Percentiles rank a stretch among this genome's conserved stretches.
These are phyloP conservation scores for Cenchrus purpureus DNA, from an alignment of 176 grass and related monocot species.

Conservation along the genomic window DNA sequence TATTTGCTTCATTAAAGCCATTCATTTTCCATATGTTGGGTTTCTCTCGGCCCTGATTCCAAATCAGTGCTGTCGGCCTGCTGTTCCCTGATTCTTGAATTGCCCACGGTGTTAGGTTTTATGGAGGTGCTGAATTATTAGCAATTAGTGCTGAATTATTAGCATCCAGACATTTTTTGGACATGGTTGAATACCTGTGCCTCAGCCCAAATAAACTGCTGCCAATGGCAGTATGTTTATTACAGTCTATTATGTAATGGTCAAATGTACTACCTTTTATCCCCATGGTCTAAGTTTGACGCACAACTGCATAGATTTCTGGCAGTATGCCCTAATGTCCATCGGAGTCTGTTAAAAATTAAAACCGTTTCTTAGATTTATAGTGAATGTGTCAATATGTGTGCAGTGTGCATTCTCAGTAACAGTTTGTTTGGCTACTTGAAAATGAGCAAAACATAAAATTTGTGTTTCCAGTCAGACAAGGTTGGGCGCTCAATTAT, in stretches of 20 bases:
- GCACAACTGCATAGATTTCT: not conserved
- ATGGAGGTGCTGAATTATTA: not conserved
- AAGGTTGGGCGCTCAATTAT: not conserved
- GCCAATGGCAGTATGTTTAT: not conserved
- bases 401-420: not conserved
- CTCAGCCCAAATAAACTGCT: not conserved
- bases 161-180: not conserved
- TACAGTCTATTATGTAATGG: not conserved
- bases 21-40: not conserved
- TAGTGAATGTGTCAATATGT: not conserved
- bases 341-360: not conserved
- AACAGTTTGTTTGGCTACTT: not conserved
- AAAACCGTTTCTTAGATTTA: not conserved
- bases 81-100: not conserved
- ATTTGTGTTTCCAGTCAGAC: not conserved
- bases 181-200: not conserved
- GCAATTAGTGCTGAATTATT: not conserved
- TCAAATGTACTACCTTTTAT: not conserved
- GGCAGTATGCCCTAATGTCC: too few species aligned
- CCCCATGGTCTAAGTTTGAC: not conserved
- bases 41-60: not conserved
- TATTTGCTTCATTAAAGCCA: not conserved
- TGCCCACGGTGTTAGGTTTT: not conserved
- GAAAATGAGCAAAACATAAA: not conserved
- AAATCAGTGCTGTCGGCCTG: not conserved